Evolutionary conservation across 1,284 basidiomycete species (phyloP), one percentile per base, ranked within the genome.

Genomic region (Meira nashicola): DNA sequence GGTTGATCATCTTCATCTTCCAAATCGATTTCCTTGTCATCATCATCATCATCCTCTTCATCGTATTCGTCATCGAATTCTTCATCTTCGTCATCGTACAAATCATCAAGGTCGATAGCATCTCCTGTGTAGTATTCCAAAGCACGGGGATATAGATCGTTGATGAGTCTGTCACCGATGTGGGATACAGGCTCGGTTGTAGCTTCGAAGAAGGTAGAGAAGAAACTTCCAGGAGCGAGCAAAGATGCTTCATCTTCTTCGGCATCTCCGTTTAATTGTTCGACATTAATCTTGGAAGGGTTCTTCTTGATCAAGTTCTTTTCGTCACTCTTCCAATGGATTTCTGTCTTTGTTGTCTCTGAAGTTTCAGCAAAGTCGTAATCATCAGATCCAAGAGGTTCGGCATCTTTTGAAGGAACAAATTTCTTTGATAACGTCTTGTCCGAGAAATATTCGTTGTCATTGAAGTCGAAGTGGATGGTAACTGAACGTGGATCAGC

Each of bases 201-300:
- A 33, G 28, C 28, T 33, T 33, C 77, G 78, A 89, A 89, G 68
- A 92, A 91, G 71, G 86, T 87, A 80, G 90, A 89, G 84, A 92
- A 92, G 82, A 92, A 90, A 73, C 86, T 89, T 58, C 90, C 90
- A 50, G 83, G 80, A 58, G 90, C 89, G 40, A 85, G 85, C 3
- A 33, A 4, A 33, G 28, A 33, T 33, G 28, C 28, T 57, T 83
- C 37, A 19, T 58, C 70, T 8, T 58, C 57, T 33, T 3, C 28
- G 3, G 3, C 28, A 8, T 33, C 8, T 33, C 28, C 28, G 8
- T 33, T 33, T n/a, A n/a, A n/a, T n/a, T n/a, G n/a, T 54, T 66
- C 68, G 15, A 14, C 28, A 15, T 33, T 14, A 54, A 69, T 70
- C 28, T 85, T 83, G 43, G 86, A 85, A 48, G 90, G 89, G 78